Conservation (phyloP, 352 stramenopile genomes). For the Phytophthora megakarya region DNA sequence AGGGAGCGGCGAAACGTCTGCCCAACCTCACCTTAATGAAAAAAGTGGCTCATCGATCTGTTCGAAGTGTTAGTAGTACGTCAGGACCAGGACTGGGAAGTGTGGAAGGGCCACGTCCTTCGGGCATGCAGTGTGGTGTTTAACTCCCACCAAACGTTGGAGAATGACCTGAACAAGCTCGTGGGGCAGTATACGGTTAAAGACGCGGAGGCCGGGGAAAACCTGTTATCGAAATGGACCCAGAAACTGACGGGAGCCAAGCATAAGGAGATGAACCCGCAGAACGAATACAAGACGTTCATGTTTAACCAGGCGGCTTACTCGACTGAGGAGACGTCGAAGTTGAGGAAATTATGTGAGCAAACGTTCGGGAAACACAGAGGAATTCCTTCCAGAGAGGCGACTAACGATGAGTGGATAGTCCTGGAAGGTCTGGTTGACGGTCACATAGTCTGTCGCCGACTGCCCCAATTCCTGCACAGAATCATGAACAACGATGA, state of each 20-base stretch:
- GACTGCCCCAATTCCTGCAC: neutral
- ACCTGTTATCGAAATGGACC: neutral
- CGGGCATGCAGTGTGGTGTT: neutral
- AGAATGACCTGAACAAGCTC: neutral
- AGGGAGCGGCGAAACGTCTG: too few species aligned
- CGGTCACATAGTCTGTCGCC: neutral
- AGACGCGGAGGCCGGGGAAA: neutral
- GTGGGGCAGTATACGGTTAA: neutral
- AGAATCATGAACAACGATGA: neutral
- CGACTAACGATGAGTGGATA: neutral
- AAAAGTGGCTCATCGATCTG: neutral
- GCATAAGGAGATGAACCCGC: neutral
- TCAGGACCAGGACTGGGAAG: neutral
- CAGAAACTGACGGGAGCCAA: neutral
- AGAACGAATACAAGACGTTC: neutral
- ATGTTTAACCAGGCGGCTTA: neutral
- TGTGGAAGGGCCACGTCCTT: neutral
- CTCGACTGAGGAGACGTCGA: neutral
- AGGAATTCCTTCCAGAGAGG: neutral
- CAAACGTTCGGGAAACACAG: neutral
- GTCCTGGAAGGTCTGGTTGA: neutral
- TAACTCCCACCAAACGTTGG: neutral
- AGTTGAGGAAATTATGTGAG: neutral
- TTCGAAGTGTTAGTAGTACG: neutral
- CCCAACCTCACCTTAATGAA: too few species aligned